Evolutionary conservation across 495 filamentous ascomycete species (phyloP), one percentile per base, ranked within the genome.

Genomic region (Penicillium goetzii): DNA sequence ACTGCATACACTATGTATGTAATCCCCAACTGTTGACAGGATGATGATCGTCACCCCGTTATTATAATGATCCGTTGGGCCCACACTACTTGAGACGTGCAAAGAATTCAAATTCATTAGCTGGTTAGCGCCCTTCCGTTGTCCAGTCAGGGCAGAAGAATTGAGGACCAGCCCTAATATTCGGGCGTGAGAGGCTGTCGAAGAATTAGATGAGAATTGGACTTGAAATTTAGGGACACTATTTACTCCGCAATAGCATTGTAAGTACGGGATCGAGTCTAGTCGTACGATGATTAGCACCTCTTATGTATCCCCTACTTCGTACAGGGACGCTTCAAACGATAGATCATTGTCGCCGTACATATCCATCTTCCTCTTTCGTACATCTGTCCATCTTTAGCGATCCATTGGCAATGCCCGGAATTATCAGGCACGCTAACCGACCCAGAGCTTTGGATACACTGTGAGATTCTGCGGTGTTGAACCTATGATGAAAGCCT

Each of bases 371-470:
- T 14, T 25, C 43, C 43, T 47, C 15, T 47, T 47, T 43, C 3
- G 41, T 25, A 12, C 19, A 47, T 21, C 40, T 6, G 25, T 4
- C 9, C 43, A 32, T 32, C 30, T n/a, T n/a, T n/a, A n/a, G n/a
- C 43, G 4, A n/a, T 47, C 30, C 34, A 41, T 62, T 38, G 50
- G 40, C 45, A 47, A 47, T n/a, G 32, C 0, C 34, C 30, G 66
- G 63, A 65, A 54, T 28, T 40, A 65, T 59, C 51, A 66, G 66
- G 45, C 62, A 60, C 58, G 65, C 60, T 65, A 65, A 41, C 66
- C 56, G 62, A 65, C 59, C 66, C 62, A 60, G 33, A 34, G 30
- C 30, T 21, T n/a, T 59, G 66, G 66, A 68, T 49, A 68, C 40
- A 47, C 41, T 58, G 43, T 41, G 45, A 9, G 23, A 38, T 59